These are phyloP conservation scores for Microglena sp. DNA, from an alignment of 139 green algal species.

Conservation along the genomic window DNA sequence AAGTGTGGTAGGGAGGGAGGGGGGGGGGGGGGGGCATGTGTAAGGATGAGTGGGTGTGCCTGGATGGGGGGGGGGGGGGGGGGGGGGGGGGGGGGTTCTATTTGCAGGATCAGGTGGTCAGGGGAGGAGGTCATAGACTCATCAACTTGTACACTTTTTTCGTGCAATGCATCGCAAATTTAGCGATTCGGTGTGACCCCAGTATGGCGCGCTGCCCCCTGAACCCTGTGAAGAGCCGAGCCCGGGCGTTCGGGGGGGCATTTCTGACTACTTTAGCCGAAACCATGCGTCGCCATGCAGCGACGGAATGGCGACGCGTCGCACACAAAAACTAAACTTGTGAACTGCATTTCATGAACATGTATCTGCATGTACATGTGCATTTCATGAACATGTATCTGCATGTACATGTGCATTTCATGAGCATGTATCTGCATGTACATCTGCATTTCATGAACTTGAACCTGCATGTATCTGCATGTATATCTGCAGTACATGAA, in stretches of 20 bases:
- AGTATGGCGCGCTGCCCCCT: constrained; percentile 1
- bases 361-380: neutral
- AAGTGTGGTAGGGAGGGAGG: too few species aligned
- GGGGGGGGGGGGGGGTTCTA: too few species aligned
- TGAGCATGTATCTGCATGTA: neutral
- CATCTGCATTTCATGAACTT: neutral
- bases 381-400: neutral
- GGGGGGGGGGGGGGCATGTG: too few species aligned
- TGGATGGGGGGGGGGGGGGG: too few species aligned
- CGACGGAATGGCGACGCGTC: neutral
- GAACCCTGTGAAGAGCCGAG: neutral
- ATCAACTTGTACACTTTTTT: too few species aligned
- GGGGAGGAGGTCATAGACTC: too few species aligned
- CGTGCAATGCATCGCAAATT: too few species aligned
- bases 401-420: neutral
- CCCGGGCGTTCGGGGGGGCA: neutral
- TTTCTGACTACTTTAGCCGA: neutral
- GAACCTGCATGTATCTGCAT: neutral
- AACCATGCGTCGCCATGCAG: neutral
- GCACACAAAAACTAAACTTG: neutral
- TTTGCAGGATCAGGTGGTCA: too few species aligned
- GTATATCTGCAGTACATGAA: neutral
- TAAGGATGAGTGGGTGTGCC: too few species aligned
- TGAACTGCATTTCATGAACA: neutral
- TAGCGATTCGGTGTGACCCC: constrained; percentile 4